Evolutionary conservation across 805 yeast species (phyloP).

Genomic region (Blastobotrys chiropterorum): DNA sequence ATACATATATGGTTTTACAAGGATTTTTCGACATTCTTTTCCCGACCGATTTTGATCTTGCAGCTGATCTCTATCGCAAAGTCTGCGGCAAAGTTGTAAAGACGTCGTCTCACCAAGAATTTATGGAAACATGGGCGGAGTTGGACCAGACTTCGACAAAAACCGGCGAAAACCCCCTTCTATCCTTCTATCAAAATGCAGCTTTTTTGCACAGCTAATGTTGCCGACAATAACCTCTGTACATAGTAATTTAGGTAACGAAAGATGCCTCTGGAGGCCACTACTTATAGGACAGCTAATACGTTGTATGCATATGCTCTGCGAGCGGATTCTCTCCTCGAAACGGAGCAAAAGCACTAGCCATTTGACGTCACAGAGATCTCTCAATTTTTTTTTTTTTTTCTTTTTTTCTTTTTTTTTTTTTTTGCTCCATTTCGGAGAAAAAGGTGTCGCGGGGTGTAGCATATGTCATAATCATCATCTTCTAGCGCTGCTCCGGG

Average conservation of each 20-base stretch:
- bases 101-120: slow-evolving; percentile 55
- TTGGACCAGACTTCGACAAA: slow-evolving; percentile 58
- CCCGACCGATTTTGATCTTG: slow-evolving; percentile 67
- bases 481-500: too few relatives aligned
- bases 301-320: too few relatives aligned
- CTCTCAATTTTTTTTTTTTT: background rate
- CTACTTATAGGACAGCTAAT: too few relatives aligned
- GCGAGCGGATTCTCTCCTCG: too few relatives aligned
- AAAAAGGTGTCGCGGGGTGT: too few relatives aligned
- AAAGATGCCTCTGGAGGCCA: background rate
- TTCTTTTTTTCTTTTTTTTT: background rate
- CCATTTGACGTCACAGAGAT: too few relatives aligned
- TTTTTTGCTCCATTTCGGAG: background rate
- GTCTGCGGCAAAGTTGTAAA: slow-evolving; percentile 55
- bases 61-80: slow-evolving; percentile 54
- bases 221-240: background rate
- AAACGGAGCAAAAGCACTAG: too few relatives aligned
- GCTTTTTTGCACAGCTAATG: slow-evolving; percentile 39
- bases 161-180: slow-evolving; percentile 80
- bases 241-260: background rate
- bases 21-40: slow-evolving; percentile 85
- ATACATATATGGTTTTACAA: slow-evolving; percentile 75
- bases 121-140: slow-evolving; percentile 67
- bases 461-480: too few relatives aligned
- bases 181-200: slow-evolving; percentile 69